Evolutionary conservation across 306 rosid genomes (phyloP), one percentile per base, ranked within the genome.

Genomic region (Prunus campanulata): DNA sequence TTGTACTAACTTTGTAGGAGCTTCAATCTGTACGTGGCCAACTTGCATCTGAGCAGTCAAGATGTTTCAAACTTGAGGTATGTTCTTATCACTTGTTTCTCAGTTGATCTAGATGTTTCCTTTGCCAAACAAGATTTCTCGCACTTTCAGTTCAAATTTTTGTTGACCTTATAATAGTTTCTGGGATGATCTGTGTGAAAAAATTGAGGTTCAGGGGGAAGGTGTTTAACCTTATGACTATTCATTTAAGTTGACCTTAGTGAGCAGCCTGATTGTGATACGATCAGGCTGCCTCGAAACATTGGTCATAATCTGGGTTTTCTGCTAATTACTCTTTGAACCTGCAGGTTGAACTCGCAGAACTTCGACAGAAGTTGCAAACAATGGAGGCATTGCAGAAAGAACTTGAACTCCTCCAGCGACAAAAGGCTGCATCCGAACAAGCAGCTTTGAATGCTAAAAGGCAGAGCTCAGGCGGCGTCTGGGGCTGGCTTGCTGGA

Each of bases 401-500:
- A 87, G 98, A 94, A 83, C 91, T 90, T 8, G 95, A 94, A 80
- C 94, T 94, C 83, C 96, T 94, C 74, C 94, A 81, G 82, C 86
- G 98, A 72, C 98, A 94, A 75, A 94, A 87, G 67, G 93, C 94
- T 30, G 95, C 93, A 47, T 91, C 98, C 3, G 96, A 94, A 83
- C 91, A 91, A 82, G 98, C 93, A 71, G 93, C 90, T 61, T 35
- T 90, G 47, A 89, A 79, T 65, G 89, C 86, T 70, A 91, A 82
- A 85, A 90, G 84, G 74, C 93, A 90, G 86, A 44, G 89, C 65
- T 94, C 98, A 46, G 90, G 98, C 7, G 91, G 97, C 3, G 83
- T 94, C 69, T 94, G 97, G 98, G 97, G 97, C 72, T 94, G 98
- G 98, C 92, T 94, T 25, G 96, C 97, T 0, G 97, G 97, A 52